Evolutionary conservation across 2,329 filamentous ascomycete species (phyloP), one percentile per base, ranked within the genome.

Genomic region (Sporothrix sp.): DNA sequence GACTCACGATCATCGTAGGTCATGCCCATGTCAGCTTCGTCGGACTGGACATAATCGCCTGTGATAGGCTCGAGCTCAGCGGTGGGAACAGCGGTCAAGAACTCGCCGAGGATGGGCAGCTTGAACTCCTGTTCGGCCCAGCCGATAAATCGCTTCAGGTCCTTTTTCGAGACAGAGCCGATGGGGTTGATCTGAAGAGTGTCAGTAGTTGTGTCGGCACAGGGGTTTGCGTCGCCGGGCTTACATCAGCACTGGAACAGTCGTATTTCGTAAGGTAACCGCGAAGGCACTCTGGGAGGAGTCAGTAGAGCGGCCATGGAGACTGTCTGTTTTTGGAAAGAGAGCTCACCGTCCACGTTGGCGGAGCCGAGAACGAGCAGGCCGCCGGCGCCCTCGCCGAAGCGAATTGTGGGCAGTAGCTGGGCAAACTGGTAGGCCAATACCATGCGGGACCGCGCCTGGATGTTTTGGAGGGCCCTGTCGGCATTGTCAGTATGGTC

Each of bases 261-360:
- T 86, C 83, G 60, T 86, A 86, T 65, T 87, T 86, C n/a, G 83
- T 87, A 20, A 84, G 68, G 62, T 86, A 65, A 5, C 63, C 64
- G 25, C 63, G 54, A 13, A 66, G 56, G 50, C 55, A 58, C 52
- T 56, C 42, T 48, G 11, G 10, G 44, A 77, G 76, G 58, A 78
- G 11, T 21, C 7, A 14, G n/a, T 35, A 18, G n/a, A 37, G 2
- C 23, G 11, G 21, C 39, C 7, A 11, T n/a, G n/a, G n/a, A n/a
- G n/a, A n/a, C n/a, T n/a, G n/a, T n/a, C n/a, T n/a, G n/a, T n/a
- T n/a, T n/a, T n/a, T n/a, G n/a, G n/a, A n/a, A n/a, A n/a, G n/a
- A n/a, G n/a, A n/a, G n/a, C n/a, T n/a, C 45, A 54, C 30, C 48
- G 10, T 49, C 54, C 3, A 57, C 55, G 14, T 56, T 57, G 44